Percentiles rank a stretch among this genome's conserved stretches.
These are phyloP conservation scores for Eutypella sp. DNA, from an alignment of 2,329 filamentous ascomycete genomes.

Conservation along the genomic window DNA sequence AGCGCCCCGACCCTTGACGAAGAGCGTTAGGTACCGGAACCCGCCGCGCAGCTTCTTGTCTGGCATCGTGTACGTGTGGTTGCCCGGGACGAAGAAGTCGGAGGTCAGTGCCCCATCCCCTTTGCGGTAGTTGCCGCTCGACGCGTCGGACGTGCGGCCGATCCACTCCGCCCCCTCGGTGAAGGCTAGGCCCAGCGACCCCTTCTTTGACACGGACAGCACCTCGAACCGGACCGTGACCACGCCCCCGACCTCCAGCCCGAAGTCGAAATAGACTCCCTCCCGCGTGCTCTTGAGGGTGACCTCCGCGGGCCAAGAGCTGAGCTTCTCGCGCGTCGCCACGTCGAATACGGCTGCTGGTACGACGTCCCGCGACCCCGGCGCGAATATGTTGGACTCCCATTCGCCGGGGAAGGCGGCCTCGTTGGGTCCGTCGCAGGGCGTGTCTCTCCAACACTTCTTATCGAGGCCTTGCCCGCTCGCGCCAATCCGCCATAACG, in stretches of 20 bases:
- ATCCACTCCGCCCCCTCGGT: constrained; percentile 37
- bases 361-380: constrained; percentile 42
- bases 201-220: constrained; percentile 16
- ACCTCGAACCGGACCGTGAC: constrained; percentile 21
- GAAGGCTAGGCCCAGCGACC: constrained; percentile 36
- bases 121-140: constrained; percentile 28
- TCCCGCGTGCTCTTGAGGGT: constrained; percentile 10
- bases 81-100: constrained; percentile 27
- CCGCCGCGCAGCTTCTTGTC: constrained; percentile 35
- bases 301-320: constrained; percentile 7
- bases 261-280: constrained; percentile 22
- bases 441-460: constrained; percentile 50
- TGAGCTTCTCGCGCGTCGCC: constrained; percentile 8
- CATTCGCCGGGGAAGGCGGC: constrained; percentile 52
- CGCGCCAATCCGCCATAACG: constrained; percentile 6
- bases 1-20: constrained; percentile 26
- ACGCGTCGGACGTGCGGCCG: constrained; percentile 35
- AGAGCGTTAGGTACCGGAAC: constrained; percentile 39
- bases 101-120: constrained; percentile 33
- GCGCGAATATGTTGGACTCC: constrained; percentile 54
- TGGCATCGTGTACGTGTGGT: constrained; percentile 33
- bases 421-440: constrained; percentile 44
- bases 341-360: constrained; percentile 37
- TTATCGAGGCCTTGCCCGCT: constrained; percentile 10
- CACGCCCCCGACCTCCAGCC: constrained; percentile 23